phyloP scores from a whole-genome alignment of 129 eudicot species.

The Rutidosis leptorrhynchoides region DNA sequence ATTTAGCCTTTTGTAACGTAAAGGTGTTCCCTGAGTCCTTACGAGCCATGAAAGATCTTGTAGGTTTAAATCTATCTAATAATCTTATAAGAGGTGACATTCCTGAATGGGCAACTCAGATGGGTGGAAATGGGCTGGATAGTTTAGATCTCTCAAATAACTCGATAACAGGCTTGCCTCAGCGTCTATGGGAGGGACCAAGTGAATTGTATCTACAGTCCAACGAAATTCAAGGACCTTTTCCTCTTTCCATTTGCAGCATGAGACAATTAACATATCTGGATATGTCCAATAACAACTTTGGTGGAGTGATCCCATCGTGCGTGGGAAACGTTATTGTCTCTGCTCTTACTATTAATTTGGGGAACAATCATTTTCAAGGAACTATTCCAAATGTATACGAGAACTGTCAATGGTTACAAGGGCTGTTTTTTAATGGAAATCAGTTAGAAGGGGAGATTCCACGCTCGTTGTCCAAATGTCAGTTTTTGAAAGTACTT shows the following conservation, averaged over 20 bases:
- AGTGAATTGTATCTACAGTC: neutral
- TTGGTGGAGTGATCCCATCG: neutral
- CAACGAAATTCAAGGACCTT: slow-evolving; percentile 26
- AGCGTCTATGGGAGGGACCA: neutral
- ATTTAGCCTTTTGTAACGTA: no score
- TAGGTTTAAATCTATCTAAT: slow-evolving; percentile 21
- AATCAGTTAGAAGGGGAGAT: slow-evolving; percentile 42
- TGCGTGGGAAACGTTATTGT: neutral
- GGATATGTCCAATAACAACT: slow-evolving; percentile 3
- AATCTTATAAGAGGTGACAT: slow-evolving; percentile 6
- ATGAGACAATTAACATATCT: slow-evolving; percentile 1
- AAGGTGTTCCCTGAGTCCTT: neutral
- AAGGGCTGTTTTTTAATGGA: neutral
- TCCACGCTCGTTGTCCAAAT: slow-evolving; percentile 32
- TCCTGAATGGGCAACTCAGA: neutral
- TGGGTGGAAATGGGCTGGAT: neutral
- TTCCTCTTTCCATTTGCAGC: slow-evolving; percentile 32
- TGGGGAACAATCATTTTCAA: neutral
- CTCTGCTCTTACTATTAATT: neutral
- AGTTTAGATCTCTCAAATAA: neutral
- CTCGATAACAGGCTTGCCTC: neutral
- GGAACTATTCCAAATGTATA: neutral
- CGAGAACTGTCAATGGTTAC: neutral
- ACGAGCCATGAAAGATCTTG: neutral
- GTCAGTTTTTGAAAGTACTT: slow-evolving; percentile 17